phyloP scores from a whole-genome alignment of 495 filamentous ascomycete genomes.

The Podospora comata region DNA sequence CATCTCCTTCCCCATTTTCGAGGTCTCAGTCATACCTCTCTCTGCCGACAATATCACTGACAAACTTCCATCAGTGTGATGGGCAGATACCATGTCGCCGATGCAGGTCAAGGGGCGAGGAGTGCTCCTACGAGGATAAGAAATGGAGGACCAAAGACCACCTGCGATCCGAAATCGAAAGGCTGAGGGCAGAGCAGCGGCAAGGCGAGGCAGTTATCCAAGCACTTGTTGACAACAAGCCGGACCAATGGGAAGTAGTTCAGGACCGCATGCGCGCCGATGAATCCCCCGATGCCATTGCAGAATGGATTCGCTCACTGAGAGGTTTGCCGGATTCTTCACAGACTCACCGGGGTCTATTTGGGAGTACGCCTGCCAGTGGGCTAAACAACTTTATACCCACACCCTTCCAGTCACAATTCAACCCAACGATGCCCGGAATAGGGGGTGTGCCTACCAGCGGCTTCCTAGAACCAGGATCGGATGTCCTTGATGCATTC shows the following conservation, averaged over 20 bases:
- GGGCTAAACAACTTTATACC: background rate
- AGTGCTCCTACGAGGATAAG: constrained; percentile 34
- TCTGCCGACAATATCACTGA: constrained; percentile 6
- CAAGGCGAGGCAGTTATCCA: constrained; percentile 30
- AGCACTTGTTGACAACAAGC: constrained; percentile 29
- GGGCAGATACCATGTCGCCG: constrained; percentile 30
- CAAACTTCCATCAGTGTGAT: constrained; percentile 26
- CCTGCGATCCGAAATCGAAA: constrained; percentile 33
- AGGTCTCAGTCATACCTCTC: constrained; percentile 2
- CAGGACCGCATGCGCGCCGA: constrained; percentile 26
- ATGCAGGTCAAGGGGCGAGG: constrained; percentile 31
- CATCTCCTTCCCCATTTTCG: background rate
- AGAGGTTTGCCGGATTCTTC: background rate
- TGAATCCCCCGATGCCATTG: constrained; percentile 30
- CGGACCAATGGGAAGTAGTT: constrained; percentile 25
- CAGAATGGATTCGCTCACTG: constrained; percentile 31
- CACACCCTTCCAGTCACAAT: background rate
- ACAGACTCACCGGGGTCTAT: background rate
- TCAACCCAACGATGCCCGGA: background rate
- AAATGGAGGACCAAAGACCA: constrained; percentile 37
- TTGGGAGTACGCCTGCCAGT: background rate
- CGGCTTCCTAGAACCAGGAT: background rate
- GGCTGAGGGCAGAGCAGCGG: constrained; percentile 29
- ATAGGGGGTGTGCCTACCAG: background rate
- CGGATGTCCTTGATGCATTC: background rate